Base-by-base conservation (phyloP, 306 rosid species). In the Rubus parviflorus region DNA sequence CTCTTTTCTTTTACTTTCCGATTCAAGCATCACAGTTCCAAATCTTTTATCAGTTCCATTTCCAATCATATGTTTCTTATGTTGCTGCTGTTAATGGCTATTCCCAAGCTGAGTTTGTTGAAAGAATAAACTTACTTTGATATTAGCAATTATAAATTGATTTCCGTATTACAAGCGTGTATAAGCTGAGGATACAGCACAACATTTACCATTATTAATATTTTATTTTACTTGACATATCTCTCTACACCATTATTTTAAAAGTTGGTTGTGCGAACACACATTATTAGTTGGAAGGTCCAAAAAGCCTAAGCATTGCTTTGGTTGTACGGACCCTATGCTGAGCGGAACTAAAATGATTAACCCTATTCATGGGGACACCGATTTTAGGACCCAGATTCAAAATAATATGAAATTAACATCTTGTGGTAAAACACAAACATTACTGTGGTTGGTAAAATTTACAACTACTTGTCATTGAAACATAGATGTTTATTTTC, bases 401-500 rank as follows among this genome's bases (percentile, higher is more conserved):
- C 25, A 56, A 56, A 56, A 56, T 7, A 8, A 22, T 56, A 20
- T 56, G 14, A 56, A 54, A 20, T 56, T 56, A 56, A 9, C 35
- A 56, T 56, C 35, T 56, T 56, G 14, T 22, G 14, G 35, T 56
- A 20, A 20, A 56, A 56, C 5, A 0, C 35, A 56, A 56, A 56
- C 35, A 4, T 56, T 9, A 56, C 23, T 8, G 62, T 20, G 46
- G 30, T 72, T 47, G 23, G 45, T 60, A 47, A 54, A n/a, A 4
- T 20, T 54, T 48, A 53, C 65, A 52, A 48, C 49, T 57, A 54
- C 73, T 70, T 70, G 64, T 53, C 10, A 57, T 51, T 73, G 76
- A 66, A 51, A 75, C 61, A 7, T 46, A 45, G 40, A 68, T 69
- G 68, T 80, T 19, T 76, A 60, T 78, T 86, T 80, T 79, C 90